Percentiles rank a stretch among this genome's conserved stretches.
Conservation (phyloP, 768 basidiomycete species). For the Ramaria sp. region DNA sequence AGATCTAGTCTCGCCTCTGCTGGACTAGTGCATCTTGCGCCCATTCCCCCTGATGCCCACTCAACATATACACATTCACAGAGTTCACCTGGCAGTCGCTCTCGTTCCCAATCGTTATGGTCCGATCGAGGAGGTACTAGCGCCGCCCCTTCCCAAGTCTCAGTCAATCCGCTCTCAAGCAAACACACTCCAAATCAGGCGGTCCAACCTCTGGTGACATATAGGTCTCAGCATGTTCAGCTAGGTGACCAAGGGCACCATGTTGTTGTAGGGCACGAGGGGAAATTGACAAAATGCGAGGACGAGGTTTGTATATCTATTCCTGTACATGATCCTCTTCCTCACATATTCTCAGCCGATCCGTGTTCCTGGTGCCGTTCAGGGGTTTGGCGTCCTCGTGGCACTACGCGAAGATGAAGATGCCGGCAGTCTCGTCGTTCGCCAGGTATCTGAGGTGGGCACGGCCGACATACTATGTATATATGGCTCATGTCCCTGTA, state of each 20-base stretch:
- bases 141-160: neutral
- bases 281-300: conserved; percentile 54
- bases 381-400: conserved; percentile 75
- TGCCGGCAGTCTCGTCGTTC: conserved; percentile 42
- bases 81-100: neutral
- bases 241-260: conserved; percentile 55
- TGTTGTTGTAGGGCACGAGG: conserved; percentile 60
- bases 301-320: conserved; percentile 45
- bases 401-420: conserved; percentile 54
- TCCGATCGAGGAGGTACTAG: no score
- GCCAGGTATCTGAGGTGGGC: conserved; percentile 71
- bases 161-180: neutral
- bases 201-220: conserved; percentile 34
- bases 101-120: conserved; percentile 1
- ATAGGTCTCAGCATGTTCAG: conserved; percentile 54
- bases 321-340: neutral
- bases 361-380: conserved; percentile 69
- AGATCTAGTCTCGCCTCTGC: conserved; percentile 7
- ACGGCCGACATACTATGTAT: neutral
- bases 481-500: conserved; percentile 18
- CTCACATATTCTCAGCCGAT: conserved; percentile 45
- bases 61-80: neutral
- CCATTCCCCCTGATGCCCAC: neutral
- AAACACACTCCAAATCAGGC: neutral
- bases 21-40: conserved; percentile 11